A percentile compares a stretch with the other conserved stretches of the same genome.
phyloP scores from a whole-genome alignment of 192 early-diverging fungal genomes.

The Chytriomyces hyalinus region DNA sequence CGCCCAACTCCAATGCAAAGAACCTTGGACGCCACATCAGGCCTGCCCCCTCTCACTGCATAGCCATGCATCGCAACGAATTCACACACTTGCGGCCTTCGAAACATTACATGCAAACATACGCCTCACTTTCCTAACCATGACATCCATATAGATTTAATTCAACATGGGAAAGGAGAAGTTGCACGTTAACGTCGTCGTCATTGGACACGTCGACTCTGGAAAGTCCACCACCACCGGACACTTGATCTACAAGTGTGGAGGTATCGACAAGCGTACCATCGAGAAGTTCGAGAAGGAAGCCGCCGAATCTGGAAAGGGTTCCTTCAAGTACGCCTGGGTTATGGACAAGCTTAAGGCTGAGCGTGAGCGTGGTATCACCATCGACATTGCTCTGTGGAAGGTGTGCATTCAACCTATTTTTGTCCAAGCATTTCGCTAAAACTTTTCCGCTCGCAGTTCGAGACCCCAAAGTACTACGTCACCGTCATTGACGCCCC shows the following conservation, averaged over 20 bases:
- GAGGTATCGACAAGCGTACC: slow-evolving; percentile 99
- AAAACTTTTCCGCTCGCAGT: slow-evolving; percentile 19
- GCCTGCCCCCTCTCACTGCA: no score
- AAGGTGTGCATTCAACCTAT: slow-evolving; percentile 63
- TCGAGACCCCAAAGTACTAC: slow-evolving; percentile 93
- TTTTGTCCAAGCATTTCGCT: slow-evolving; percentile 31
- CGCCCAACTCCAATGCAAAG: no score
- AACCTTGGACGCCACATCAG: no score
- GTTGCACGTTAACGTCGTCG: slow-evolving; percentile 72
- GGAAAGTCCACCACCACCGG: slow-evolving; percentile 99
- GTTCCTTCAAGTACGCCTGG: slow-evolving; percentile 99
- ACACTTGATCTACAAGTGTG: slow-evolving; percentile 99
- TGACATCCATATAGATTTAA: background rate
- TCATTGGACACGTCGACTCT: slow-evolving; percentile 99
- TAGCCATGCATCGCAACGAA: no score
- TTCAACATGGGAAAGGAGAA: slow-evolving; percentile 82
- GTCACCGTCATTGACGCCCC: slow-evolving; percentile 99
- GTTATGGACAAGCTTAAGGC: slow-evolving; percentile 98
- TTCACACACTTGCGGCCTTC: no score
- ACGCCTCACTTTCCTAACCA: no score
- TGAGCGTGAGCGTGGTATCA: slow-evolving; percentile 99
- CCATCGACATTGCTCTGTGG: slow-evolving; percentile 97
- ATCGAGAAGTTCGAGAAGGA: slow-evolving; percentile 99
- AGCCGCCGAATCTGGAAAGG: slow-evolving; percentile 97
- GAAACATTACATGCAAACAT: no score